These are phyloP conservation scores for Psilocybe mexicana DNA, from an alignment of 1,284 basidiomycete genomes.

Conservation along the genomic window DNA sequence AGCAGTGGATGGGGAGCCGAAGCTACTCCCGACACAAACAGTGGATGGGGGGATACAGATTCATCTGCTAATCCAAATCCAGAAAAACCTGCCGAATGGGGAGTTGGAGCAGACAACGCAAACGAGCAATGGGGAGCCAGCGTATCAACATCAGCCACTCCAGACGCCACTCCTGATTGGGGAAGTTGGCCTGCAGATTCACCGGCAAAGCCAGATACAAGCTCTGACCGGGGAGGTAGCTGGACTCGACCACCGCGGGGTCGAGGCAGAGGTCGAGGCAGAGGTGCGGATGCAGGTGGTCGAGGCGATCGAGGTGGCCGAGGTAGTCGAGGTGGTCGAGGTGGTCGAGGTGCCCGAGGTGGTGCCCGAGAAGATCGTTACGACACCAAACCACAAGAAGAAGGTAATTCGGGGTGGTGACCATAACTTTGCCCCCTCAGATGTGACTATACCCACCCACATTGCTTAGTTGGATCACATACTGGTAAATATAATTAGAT, in stretches of 20 bases:
- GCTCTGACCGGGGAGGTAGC: no score
- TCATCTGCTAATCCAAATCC: no score
- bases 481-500: neutral
- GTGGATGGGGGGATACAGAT: no score
- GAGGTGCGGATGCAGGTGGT: slow-evolving; percentile 19
- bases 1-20: no score
- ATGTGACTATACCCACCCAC: slow-evolving; percentile 5
- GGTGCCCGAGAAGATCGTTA: slow-evolving; percentile 12
- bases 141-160: no score
- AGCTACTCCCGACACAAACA: no score
- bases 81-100: no score
- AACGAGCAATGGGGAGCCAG: no score
- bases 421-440: neutral
- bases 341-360: slow-evolving; percentile 23
- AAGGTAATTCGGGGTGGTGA: neutral
- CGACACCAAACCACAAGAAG: neutral
- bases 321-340: slow-evolving; percentile 33
- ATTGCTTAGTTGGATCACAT: neutral
- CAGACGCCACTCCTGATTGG: no score
- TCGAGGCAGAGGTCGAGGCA: slow-evolving; percentile 33
- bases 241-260: slow-evolving; percentile 4
- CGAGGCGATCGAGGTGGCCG: slow-evolving; percentile 10
- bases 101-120: no score
- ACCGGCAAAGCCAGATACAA: no score
- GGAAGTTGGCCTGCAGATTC: no score